Conservation (phyloP, 805 yeast genomes). For the Cyberlindnera samutprakarnensis region DNA sequence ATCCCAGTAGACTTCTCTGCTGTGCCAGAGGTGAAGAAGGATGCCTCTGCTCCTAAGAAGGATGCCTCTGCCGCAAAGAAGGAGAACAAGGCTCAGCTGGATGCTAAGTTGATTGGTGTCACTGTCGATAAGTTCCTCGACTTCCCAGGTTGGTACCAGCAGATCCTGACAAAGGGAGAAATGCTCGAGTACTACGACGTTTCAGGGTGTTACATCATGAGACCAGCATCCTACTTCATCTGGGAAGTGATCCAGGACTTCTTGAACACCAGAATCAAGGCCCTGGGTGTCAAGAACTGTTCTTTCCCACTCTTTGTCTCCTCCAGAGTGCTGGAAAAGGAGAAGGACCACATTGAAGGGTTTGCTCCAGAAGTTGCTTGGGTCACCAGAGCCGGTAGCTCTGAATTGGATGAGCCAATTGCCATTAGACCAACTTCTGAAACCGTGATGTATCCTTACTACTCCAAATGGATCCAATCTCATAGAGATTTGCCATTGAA, state of each 20-base stretch:
- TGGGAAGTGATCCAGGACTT: conserved; percentile 93
- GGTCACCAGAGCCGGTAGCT: conserved; percentile 94
- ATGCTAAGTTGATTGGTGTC: conserved; percentile 90
- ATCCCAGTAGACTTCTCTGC: conserved; percentile 47
- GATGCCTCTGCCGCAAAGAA: conserved; percentile 24
- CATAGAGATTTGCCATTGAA: conserved; percentile 96
- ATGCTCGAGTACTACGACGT: conserved; percentile 98
- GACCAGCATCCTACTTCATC: conserved; percentile 89
- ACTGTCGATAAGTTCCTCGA: conserved; percentile 89
- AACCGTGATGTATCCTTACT: conserved; percentile 99
- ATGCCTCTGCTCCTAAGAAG: conserved; percentile 16
- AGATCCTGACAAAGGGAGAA: conserved; percentile 92
- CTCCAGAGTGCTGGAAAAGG: conserved; percentile 85
- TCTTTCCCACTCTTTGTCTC: conserved; percentile 99
- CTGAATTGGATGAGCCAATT: conserved; percentile 95
- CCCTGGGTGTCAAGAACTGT: conserved; percentile 86
- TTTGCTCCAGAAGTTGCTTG: conserved; percentile 99
- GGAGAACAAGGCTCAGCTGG: conserved; percentile 45
- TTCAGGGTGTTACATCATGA: conserved; percentile 95
- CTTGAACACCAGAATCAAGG: conserved; percentile 77
- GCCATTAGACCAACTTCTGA: conserved; percentile 99
- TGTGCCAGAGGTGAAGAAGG: conserved; percentile 26
- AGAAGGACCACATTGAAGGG: conserved; percentile 98
- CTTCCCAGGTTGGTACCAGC: conserved; percentile 97
- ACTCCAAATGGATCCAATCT: conserved; percentile 97